These are phyloP conservation scores for Fusarium sp. DNA, from an alignment of 2,329 filamentous ascomycete genomes.

Conservation along the genomic window DNA sequence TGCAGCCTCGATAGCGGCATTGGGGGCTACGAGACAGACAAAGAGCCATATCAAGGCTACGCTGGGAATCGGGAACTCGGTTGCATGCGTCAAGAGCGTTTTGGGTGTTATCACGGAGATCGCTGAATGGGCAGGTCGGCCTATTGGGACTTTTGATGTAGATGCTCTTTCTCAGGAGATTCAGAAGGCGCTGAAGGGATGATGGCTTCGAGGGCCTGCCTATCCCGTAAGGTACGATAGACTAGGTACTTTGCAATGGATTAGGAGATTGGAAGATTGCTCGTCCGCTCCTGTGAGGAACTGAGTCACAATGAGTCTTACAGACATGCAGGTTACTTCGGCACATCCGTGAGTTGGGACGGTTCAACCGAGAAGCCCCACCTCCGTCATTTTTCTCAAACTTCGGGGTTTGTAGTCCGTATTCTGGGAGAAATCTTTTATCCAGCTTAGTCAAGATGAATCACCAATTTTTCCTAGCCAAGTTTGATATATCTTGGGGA, in stretches of 20 bases:
- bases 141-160: slow-evolving; percentile 18
- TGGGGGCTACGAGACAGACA: slow-evolving; percentile 23
- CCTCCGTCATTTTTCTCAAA: slow-evolving; percentile 90
- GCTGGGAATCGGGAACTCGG: slow-evolving; percentile 17
- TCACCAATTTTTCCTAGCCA: not conserved
- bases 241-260: not conserved
- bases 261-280: not conserved
- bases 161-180: slow-evolving; percentile 14
- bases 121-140: slow-evolving; percentile 17
- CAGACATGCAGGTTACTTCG: slow-evolving; percentile 83
- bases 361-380: slow-evolving; percentile 82
- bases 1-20: slow-evolving; percentile 15
- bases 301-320: slow-evolving; percentile 75
- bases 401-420: slow-evolving; percentile 83
- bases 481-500: slow-evolving; percentile 68
- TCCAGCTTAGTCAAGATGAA: not conserved
- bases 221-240: too few relatives aligned
- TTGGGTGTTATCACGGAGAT: slow-evolving; percentile 5
- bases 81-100: slow-evolving; percentile 12
- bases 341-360: slow-evolving; percentile 69
- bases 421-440: slow-evolving; percentile 77
- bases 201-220: slow-evolving; percentile 51
- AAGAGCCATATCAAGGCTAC: slow-evolving; percentile 27
- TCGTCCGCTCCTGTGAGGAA: slow-evolving; percentile 60
- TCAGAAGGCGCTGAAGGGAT: slow-evolving; percentile 1